Base-by-base conservation (phyloP, 805 yeast genomes). In the Candida xyloterini region DNA sequence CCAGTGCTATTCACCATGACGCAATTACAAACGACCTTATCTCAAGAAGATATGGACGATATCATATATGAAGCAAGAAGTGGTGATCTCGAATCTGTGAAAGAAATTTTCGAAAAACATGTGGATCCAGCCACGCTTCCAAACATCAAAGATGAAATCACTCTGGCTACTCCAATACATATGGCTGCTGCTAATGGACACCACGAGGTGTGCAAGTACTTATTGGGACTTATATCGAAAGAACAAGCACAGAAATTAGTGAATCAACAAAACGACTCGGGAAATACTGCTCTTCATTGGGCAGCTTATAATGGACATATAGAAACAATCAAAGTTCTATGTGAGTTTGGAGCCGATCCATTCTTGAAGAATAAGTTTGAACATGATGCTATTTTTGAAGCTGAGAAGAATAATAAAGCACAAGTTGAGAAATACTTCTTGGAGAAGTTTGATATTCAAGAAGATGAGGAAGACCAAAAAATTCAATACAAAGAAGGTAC, bases 141-240 rank as follows among this genome's bases (percentile, higher is more conserved):
- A 46, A 56, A 51, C 4, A 79, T 84, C 49, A 69, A 71, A 47
- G 95, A 90, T 51, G 81, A 78, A 33, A 67, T 60, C 38, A 72
- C 90, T 2, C 60, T 71, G 27, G 77, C 85, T 36, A 86, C 96
- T 0, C 84, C 95, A 7, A 66, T 93, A 35, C 99, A 93, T 59
- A 86, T 87, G 90, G 97, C 98, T 0, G 81, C 95, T 16, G 99
- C 95, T 20, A 93, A 93, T 63, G 99, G 97, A 1, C 95, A 91
- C 59, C 48, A 67, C 4, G 89, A 81, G 22, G 78, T 81, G 4
- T 75, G 85, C 18, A 63, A 74, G 52, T 84, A 73, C 51, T 60
- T 89, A 18, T 56, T 88, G 23, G 65, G 74, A 0, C 55, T 78
- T 21, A 42, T 80, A 4, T 53, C 72, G 1, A 60, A 67, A 23